A percentile compares a stretch with the other conserved stretches of the same genome.
These are phyloP conservation scores for Kurtzmaniella quercitrusa DNA, from an alignment of 1,139 yeast species.

Conservation along the genomic window DNA sequence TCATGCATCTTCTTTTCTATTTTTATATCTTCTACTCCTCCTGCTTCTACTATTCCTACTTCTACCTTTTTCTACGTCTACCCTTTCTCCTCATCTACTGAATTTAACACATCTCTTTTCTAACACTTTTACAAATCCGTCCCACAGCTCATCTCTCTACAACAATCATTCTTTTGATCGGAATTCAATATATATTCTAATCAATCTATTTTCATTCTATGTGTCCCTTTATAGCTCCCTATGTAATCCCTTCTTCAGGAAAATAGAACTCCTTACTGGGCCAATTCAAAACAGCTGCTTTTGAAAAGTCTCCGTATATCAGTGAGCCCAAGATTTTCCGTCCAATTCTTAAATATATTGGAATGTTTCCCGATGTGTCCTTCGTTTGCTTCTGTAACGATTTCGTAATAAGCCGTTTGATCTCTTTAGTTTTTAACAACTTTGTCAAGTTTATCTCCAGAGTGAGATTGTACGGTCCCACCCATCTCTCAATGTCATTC, in stretches of 20 bases:
- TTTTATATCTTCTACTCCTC: neutral
- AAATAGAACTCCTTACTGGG: conserved; percentile 50
- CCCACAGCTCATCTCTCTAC: no score
- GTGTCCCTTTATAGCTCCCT: no score
- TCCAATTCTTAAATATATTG: conserved; percentile 53
- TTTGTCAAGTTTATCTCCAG: conserved; percentile 36
- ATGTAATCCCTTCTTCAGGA: conserved; percentile 45
- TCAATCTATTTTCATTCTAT: no score
- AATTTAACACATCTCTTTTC: no score
- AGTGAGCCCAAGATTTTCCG: conserved; percentile 39
- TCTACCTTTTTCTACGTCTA: no score
- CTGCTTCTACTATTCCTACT: no score
- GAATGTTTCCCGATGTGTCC: conserved; percentile 24
- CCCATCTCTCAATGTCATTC: conserved; percentile 75
- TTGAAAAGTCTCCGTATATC: conserved; percentile 49
- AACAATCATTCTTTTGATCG: no score
- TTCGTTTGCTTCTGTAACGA: conserved; percentile 1
- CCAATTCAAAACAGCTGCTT: conserved; percentile 54
- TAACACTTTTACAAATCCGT: no score
- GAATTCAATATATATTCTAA: no score
- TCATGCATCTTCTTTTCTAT: no score
- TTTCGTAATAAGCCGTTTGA: conserved; percentile 17
- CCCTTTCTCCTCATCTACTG: no score
- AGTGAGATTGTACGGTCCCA: conserved; percentile 35
- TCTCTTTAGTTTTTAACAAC: conserved; percentile 25